Evolutionary conservation across 2,329 filamentous ascomycete genomes (phyloP).

Genomic region (Hypocrella siamensis): DNA sequence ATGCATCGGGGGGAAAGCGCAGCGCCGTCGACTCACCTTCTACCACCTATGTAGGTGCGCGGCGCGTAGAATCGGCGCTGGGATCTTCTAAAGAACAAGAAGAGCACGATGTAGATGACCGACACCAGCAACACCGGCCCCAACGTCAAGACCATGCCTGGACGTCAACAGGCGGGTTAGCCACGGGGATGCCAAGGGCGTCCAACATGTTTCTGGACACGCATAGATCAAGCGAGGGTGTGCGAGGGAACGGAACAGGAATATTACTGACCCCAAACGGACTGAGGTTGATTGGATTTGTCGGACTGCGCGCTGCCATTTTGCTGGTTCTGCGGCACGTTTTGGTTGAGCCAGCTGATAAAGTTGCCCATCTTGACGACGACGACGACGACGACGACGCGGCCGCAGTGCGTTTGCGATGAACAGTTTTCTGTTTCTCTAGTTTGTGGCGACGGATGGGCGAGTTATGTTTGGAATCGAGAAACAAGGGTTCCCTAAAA

Average conservation of each 20-base stretch:
- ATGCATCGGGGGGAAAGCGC: background rate
- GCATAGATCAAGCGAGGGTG: too few species aligned
- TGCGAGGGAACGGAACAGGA: slow-evolving; percentile 2
- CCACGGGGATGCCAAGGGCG: too few species aligned
- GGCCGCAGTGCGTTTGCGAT: too few species aligned
- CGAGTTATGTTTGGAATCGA: too few species aligned
- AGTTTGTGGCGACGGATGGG: too few species aligned
- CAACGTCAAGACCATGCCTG: slow-evolving; percentile 34
- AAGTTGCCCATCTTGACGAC: slow-evolving; percentile 18
- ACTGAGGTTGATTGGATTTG: slow-evolving; percentile 13
- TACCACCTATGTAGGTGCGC: slow-evolving; percentile 32
- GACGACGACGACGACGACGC: too few species aligned
- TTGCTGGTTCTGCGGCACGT: slow-evolving; percentile 11
- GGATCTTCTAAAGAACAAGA: slow-evolving; percentile 31
- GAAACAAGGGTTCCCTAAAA: too few species aligned
- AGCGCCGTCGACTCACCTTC: slow-evolving; percentile 27
- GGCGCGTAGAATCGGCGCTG: slow-evolving; percentile 39
- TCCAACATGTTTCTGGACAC: too few species aligned
- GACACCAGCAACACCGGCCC: slow-evolving; percentile 34
- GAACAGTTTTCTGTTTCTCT: too few species aligned
- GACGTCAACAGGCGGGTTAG: too few species aligned
- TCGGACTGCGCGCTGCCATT: slow-evolving; percentile 7
- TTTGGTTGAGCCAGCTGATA: slow-evolving; percentile 21
- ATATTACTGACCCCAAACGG: slow-evolving; percentile 17
- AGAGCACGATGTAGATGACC: slow-evolving; percentile 31